Percentiles rank a stretch among this genome's conserved stretches.
Evolutionary conservation across 305 asterid species (phyloP).

Genomic region (Coffea humblotiana): DNA sequence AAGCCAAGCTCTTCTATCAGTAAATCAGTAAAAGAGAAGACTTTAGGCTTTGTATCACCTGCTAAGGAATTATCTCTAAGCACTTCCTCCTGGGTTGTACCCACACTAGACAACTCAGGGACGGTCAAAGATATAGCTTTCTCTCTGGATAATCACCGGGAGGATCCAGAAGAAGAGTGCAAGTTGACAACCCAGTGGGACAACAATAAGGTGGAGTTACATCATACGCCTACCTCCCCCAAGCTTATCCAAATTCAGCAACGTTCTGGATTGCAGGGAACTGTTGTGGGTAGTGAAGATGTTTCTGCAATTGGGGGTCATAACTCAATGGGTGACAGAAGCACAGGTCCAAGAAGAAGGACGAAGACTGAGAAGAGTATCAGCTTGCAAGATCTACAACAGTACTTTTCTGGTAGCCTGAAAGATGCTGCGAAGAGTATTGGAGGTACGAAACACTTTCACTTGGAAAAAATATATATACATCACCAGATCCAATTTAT

Average conservation of each 20-base stretch:
- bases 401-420: conserved; percentile 75
- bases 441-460: conserved; percentile 50
- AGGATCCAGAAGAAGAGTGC: conserved; percentile 49
- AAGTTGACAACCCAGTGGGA: conserved; percentile 46
- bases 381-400: conserved; percentile 68
- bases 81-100: conserved; percentile 49
- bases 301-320: conserved; percentile 38
- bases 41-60: conserved; percentile 22
- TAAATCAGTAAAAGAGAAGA: conserved; percentile 24
- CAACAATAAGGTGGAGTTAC: conserved; percentile 28
- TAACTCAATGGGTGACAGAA: conserved; percentile 38
- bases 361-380: conserved; percentile 68
- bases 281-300: conserved; percentile 31
- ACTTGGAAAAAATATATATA: not conserved
- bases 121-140: conserved; percentile 50
- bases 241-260: conserved; percentile 35
- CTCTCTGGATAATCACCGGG: conserved; percentile 38
- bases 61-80: conserved; percentile 29
- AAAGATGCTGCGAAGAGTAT: conserved; percentile 84
- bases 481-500: not conserved
- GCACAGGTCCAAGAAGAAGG: conserved; percentile 46
- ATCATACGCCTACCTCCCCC: conserved; percentile 25
- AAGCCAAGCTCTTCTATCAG: conserved; percentile 17
- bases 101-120: conserved; percentile 37
- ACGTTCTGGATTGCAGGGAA: conserved; percentile 37